A percentile compares a stretch with the other conserved stretches of the same genome.
phyloP scores from a whole-genome alignment of 805 yeast genomes.

The Debaryomyces prosopidis region DNA sequence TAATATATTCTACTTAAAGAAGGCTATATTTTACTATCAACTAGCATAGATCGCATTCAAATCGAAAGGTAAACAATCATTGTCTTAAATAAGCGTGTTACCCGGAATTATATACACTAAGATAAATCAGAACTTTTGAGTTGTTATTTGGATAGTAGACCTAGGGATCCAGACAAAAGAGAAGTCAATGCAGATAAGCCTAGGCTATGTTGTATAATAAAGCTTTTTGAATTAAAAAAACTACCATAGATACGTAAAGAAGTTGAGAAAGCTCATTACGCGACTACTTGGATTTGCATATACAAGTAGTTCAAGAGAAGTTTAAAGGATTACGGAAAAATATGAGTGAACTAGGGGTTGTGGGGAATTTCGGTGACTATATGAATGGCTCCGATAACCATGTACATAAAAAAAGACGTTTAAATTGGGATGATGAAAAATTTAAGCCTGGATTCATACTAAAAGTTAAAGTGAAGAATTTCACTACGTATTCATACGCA shows the following conservation, averaged over 20 bases:
- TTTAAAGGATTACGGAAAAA: not conserved
- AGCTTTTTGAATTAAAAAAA: not conserved
- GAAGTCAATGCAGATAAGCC: too few species aligned
- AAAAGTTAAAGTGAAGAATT: conserved; percentile 55
- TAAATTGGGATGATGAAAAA: conserved; percentile 4
- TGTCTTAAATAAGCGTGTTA: not conserved
- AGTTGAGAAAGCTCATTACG: not conserved
- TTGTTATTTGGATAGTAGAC: too few species aligned
- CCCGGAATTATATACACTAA: not conserved
- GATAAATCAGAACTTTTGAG: too few species aligned
- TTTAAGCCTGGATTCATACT: conserved; percentile 49
- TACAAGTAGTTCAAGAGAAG: not conserved
- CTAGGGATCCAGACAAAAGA: too few species aligned
- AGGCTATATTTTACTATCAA: not conserved
- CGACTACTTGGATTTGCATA: not conserved
- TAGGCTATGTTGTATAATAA: too few species aligned
- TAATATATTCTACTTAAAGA: not conserved
- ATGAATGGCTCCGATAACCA: not conserved
- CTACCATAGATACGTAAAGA: not conserved
- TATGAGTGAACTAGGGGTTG: conserved; percentile 6
- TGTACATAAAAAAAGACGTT: conserved; percentile 3
- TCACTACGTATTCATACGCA: conserved; percentile 67
- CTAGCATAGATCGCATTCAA: not conserved
- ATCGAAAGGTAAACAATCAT: conserved; percentile 4
- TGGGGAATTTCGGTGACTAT: conserved; percentile 8